Conservation (phyloP, 148 eudicot species). For the Cornus kousa region DNA sequence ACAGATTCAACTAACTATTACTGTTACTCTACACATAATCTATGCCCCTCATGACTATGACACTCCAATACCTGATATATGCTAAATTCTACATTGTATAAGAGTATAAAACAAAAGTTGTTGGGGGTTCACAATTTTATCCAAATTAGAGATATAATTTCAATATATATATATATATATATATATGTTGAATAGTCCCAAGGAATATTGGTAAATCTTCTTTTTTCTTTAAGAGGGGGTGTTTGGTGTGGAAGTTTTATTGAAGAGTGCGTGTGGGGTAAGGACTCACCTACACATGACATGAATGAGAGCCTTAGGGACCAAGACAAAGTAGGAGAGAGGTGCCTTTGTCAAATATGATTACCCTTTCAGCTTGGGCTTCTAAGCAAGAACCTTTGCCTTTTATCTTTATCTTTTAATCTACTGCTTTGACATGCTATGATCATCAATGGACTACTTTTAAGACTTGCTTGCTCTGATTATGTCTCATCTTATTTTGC, state of each 20-base stretch:
- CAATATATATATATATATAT: background rate
- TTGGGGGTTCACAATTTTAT: background rate
- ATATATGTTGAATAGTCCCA: slow-evolving; percentile 10
- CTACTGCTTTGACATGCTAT: background rate
- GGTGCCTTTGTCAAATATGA: slow-evolving; percentile 22
- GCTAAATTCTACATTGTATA: background rate
- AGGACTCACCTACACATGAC: slow-evolving; percentile 42
- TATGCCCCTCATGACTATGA: background rate
- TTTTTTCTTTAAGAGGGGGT: slow-evolving; percentile 35
- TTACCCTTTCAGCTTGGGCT: slow-evolving; percentile 4
- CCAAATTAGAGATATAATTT: background rate
- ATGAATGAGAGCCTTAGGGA: slow-evolving; percentile 36
- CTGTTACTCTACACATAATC: background rate
- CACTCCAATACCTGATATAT: background rate
- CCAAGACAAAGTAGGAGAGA: slow-evolving; percentile 43
- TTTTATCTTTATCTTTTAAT: background rate
- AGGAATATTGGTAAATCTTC: slow-evolving; percentile 36
- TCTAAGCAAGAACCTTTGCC: background rate
- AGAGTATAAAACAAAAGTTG: background rate
- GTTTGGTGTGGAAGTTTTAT: slow-evolving; percentile 50
- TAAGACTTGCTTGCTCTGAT: background rate
- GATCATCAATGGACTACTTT: background rate
- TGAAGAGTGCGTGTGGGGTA: slow-evolving; percentile 30
- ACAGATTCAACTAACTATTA: slow-evolving; percentile 43
- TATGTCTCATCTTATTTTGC: too few species aligned